These are phyloP conservation scores for Neopestalotiopsis sp. DNA, from an alignment of 2,329 filamentous ascomycete species.

Conservation along the genomic window DNA sequence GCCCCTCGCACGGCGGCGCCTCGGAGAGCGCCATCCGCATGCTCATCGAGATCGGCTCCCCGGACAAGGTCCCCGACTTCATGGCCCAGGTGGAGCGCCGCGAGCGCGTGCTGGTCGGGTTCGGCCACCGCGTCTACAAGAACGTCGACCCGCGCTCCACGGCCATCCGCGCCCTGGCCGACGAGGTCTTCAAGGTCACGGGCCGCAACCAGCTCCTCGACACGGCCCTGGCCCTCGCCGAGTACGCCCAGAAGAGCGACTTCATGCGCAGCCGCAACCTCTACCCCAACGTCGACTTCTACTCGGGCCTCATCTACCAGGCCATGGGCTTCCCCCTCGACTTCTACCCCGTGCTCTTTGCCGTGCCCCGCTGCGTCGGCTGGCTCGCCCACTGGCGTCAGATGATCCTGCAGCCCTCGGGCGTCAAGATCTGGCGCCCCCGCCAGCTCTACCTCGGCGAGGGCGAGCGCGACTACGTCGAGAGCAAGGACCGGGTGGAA, in stretches of 20 bases:
- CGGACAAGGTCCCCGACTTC: constrained; percentile 54
- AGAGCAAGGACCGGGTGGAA: constrained; percentile 38
- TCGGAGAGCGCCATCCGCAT: constrained; percentile 61
- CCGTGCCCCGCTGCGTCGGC: constrained; percentile 54
- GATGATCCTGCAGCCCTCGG: constrained; percentile 49
- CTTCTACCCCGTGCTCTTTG: constrained; percentile 57
- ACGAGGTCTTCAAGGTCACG: constrained; percentile 54
- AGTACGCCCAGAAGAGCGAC: constrained; percentile 49
- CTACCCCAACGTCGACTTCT: constrained; percentile 59
- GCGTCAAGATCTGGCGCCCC: constrained; percentile 57
- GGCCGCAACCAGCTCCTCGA: constrained; percentile 57
- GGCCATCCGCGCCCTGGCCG: constrained; percentile 53
- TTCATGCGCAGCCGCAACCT: constrained; percentile 55
- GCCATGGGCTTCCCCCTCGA: constrained; percentile 58
- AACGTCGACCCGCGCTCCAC: constrained; percentile 58
- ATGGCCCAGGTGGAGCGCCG: constrained; percentile 55
- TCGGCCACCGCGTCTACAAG: constrained; percentile 60
- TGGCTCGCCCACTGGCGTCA: constrained; percentile 59
- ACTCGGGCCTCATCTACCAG: constrained; percentile 57
- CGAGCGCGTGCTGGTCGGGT: constrained; percentile 58
- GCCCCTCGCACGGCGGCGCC: constrained; percentile 64
- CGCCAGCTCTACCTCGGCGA: constrained; percentile 54
- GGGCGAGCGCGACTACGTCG: constrained; percentile 49
- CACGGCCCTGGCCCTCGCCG: constrained; percentile 50
- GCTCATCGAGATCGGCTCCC: constrained; percentile 55